Evolutionary conservation across 78 protist species (phyloP).

Genomic region (Dictyostelium capitatum): DNA sequence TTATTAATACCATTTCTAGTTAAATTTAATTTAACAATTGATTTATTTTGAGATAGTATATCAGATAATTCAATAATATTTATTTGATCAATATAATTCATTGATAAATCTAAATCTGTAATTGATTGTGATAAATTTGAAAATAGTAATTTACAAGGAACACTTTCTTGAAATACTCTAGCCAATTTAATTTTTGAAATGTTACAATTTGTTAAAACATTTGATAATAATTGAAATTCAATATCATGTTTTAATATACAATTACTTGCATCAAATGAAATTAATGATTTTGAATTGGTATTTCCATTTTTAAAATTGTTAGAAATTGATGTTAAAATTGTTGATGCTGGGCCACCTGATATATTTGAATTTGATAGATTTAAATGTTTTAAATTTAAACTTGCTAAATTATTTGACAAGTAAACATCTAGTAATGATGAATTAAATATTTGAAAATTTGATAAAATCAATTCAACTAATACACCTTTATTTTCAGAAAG

Average conservation of each 20-base stretch:
- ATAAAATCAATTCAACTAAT: background rate
- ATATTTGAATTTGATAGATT: background rate
- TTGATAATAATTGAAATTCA: background rate
- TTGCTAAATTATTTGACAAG: background rate
- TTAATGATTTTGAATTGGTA: background rate
- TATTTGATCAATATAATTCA: background rate
- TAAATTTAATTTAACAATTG: background rate
- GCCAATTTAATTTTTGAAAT: background rate
- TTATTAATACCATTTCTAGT: background rate
- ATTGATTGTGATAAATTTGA: background rate
- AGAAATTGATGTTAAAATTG: background rate
- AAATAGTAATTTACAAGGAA: background rate
- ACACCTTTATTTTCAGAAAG: background rate
- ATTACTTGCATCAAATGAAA: background rate
- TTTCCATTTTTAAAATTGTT: background rate
- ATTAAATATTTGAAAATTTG: background rate
- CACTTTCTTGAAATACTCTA: background rate
- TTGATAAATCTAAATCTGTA: background rate
- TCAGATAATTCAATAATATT: background rate
- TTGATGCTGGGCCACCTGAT: background rate
- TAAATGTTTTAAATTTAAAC: background rate
- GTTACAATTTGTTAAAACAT: background rate
- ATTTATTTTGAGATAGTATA: background rate
- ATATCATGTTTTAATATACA: too few relatives aligned
- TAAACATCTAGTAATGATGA: background rate